phyloP scores from a whole-genome alignment of 805 yeast genomes.

The Sugiyamaella lignohabitans region DNA sequence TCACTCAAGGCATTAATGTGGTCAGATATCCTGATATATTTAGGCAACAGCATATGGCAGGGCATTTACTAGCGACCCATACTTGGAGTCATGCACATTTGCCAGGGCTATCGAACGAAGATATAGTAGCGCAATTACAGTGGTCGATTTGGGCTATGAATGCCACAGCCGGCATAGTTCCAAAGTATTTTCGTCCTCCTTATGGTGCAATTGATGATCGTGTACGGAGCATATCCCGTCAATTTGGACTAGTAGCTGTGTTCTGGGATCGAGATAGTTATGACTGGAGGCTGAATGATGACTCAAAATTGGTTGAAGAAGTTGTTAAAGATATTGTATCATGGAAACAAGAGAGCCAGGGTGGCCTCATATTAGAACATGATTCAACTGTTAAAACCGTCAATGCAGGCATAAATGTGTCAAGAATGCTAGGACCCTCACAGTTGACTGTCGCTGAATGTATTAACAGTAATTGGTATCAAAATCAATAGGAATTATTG shows the following conservation, averaged over 20 bases:
- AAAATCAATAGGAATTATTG: slow-evolving; percentile 14
- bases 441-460: slow-evolving; percentile 79
- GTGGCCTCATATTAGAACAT: slow-evolving; percentile 80
- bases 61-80: slow-evolving; percentile 81
- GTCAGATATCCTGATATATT: slow-evolving; percentile 73
- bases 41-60: slow-evolving; percentile 44
- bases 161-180: slow-evolving; percentile 80
- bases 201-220: slow-evolving; percentile 91
- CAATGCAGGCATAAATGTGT: slow-evolving; percentile 55
- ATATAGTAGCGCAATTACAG: slow-evolving; percentile 79
- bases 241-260: slow-evolving; percentile 81
- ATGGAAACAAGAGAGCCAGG: slow-evolving; percentile 39
- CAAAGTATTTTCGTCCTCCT: slow-evolving; percentile 93
- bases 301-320: slow-evolving; percentile 44
- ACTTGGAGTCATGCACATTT: slow-evolving; percentile 89
- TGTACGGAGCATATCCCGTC: slow-evolving; percentile 68
- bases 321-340: slow-evolving; percentile 48
- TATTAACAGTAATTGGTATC: slow-evolving; percentile 46
- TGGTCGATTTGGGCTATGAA: slow-evolving; percentile 99
- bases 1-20: slow-evolving; percentile 76
- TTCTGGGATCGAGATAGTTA: slow-evolving; percentile 88
- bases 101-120: slow-evolving; percentile 70
- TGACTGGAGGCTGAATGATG: slow-evolving; percentile 74
- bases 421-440: slow-evolving; percentile 47
- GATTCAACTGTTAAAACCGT: slow-evolving; percentile 68